phyloP scores from a whole-genome alignment of 2,329 filamentous ascomycete species.

The Trichoderma sp. region DNA sequence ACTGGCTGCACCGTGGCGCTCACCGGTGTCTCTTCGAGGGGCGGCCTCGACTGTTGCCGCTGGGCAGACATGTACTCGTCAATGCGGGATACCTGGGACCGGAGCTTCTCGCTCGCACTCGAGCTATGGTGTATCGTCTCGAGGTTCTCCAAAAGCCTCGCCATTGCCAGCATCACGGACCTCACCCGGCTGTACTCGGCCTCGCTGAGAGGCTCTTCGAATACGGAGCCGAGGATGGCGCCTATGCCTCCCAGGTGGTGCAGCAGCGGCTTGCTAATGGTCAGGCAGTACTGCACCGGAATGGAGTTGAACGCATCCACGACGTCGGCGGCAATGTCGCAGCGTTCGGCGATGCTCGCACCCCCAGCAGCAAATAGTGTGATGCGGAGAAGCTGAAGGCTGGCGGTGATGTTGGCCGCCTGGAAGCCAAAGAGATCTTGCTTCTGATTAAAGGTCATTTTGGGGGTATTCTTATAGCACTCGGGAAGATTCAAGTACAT shows the following conservation, averaged over 20 bases:
- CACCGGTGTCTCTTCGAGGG: conserved; percentile 8
- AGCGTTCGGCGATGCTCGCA: conserved; percentile 37
- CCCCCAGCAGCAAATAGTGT: conserved; percentile 37
- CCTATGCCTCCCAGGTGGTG: conserved; percentile 42
- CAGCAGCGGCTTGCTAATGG: conserved; percentile 41
- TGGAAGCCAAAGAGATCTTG: conserved; percentile 42
- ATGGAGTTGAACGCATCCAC: conserved; percentile 36
- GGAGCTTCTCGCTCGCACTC: conserved; percentile 34
- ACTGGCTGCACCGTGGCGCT: conserved; percentile 2
- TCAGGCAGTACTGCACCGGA: conserved; percentile 31
- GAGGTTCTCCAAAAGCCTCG: conserved; percentile 37
- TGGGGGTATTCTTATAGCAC: conserved; percentile 37
- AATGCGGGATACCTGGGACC: conserved; percentile 34
- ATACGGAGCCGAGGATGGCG: conserved; percentile 41
- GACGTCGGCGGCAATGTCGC: conserved; percentile 38
- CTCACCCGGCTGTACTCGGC: conserved; percentile 36
- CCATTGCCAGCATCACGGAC: conserved; percentile 39
- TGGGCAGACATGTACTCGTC: conserved; percentile 34
- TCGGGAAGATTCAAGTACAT: conserved; percentile 37
- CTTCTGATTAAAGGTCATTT: conserved; percentile 34
- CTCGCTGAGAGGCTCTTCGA: conserved; percentile 39
- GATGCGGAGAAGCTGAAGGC: conserved; percentile 41
- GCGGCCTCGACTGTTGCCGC: conserved; percentile 23
- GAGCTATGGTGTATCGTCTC: conserved; percentile 33
- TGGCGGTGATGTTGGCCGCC: conserved; percentile 43